Base-by-base conservation (phyloP, 257 asterid genomes). In the Forsythia suspensa region DNA sequence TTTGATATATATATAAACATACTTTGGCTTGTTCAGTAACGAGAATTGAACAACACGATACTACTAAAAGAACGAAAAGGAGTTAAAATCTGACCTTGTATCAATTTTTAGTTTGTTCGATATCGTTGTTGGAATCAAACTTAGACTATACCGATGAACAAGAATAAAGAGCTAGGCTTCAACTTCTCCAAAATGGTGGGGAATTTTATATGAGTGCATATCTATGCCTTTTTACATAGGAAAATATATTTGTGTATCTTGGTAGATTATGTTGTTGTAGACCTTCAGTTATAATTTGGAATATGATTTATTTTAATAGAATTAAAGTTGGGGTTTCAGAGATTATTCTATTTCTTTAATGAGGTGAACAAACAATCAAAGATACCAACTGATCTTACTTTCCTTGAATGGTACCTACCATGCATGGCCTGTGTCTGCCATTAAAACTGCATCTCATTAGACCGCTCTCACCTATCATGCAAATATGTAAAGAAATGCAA, bases 381-480 rank as follows among this genome's bases (percentile, higher is more conserved):
- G 84, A 88, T 87, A 86, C 90, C 88, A 84, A 81, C 81, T 84
- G 85, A 81, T 82, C 84, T 82, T 82, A 73, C 93, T 90, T 89
- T 86, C 46, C 70, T 81, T 66, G 79, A 85, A 82, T 83, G 87
- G 88, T 82, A 87, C 95, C 97, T 81, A 90, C 93, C 87, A 76
- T 89, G 85, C 90, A 90, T 85, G 89, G 84, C 90, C 79, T 83
- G 52, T 90, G 92, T 89, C 97, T 89, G 95, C 97, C 95, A 88
- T 86, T 82, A 24, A 86, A 88, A 75, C 80, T 84, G 67, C 89
- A 82, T 82, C 85, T 76, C 84, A 90, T 88, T 85, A 71, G 74
- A 55, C 71, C 88, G 75, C 80, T 72, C 81, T 80, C 83, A 83
- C 63, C 79, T 84, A 76, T 87, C 90, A 84, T 61, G 75, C 77